A percentile compares a stretch with the other conserved stretches of the same genome.
Evolutionary conservation across 306 rosid species (phyloP).

Genomic region (Acacia acuminata): DNA sequence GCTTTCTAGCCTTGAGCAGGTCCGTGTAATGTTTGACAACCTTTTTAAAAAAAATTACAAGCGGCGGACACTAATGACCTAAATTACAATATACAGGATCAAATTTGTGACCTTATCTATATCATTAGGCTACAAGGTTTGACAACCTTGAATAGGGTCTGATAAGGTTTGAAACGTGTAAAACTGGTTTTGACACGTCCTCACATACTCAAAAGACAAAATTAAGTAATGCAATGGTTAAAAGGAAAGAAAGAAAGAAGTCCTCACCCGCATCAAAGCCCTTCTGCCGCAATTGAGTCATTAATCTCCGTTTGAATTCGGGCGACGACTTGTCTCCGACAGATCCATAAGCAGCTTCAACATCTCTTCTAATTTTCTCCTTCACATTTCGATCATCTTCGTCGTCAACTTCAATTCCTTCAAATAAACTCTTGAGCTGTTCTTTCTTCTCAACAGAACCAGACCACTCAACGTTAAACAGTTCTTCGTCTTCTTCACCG

Average conservation of each 20-base stretch:
- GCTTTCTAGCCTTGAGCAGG: too few species aligned
- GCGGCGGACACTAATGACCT: too few species aligned
- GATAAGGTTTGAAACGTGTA: too few species aligned
- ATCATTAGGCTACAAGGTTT: too few species aligned
- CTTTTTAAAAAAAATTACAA: too few species aligned
- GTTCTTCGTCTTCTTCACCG: slow-evolving; percentile 1
- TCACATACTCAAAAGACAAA: too few species aligned
- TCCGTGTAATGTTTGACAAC: too few species aligned
- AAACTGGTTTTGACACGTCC: too few species aligned
- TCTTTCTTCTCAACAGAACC: slow-evolving; percentile 44
- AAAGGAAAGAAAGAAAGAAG: neutral
- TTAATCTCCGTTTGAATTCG: slow-evolving; percentile 61
- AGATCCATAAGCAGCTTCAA: slow-evolving; percentile 38
- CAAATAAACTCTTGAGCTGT: slow-evolving; percentile 39
- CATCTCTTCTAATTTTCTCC: slow-evolving; percentile 41
- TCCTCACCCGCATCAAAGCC: slow-evolving; percentile 90
- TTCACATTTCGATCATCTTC: slow-evolving; percentile 31
- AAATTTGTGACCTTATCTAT: too few species aligned
- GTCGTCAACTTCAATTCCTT: slow-evolving; percentile 5
- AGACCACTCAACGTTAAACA: slow-evolving; percentile 29
- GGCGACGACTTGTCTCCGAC: slow-evolving; percentile 35
- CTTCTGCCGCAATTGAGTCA: slow-evolving; percentile 60
- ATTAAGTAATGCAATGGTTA: neutral
- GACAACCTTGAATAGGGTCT: too few species aligned
- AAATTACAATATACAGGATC: too few species aligned